Base-by-base conservation (phyloP, 192 early-diverging fungal species). In the Coemansia reversa region DNA sequence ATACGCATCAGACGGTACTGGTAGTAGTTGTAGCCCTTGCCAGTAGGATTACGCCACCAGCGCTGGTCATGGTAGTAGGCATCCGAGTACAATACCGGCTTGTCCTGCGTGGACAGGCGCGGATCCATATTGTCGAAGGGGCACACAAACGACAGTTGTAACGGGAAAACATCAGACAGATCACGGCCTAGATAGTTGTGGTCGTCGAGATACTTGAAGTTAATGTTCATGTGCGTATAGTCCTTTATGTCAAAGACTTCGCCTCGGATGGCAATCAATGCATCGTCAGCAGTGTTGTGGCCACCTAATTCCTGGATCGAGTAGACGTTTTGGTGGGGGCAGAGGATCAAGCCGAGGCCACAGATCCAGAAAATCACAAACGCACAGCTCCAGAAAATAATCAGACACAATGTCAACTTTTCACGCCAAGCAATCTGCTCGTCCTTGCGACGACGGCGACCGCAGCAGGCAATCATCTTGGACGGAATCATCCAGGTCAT, bases 351-450 rank as follows among this genome's bases (percentile, higher is more conserved):
- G 8, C 90, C 90, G 27, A 91, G 84, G 27, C 86, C 83, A 5
- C 86, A 90, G 64, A 93, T 91, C 64, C 93, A 89, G 75, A 94
- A 94, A 52, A 97, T 86, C 48, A 94, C 86, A 64, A 88, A 65
- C 11, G 75, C 83, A 18, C 89, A 92, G 55, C 94, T 65, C 30
- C 93, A 83, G 18, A 87, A 75, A 27, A 95, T 93, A 59, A 95
- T 66, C 57, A 91, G 64, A 65, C 92, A 94, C 8, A 98, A 81
- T 2, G 96, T 91, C 11, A 95, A 84, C 72, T 98, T 97, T 72
- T 98, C 96, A 59, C 96, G 86, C 96, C 96, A 98, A 1, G 96
- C 96, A 74, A 90, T 84, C 50, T 89, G 91, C 54, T 93, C 84
- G 66, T 92, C 90, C 51, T 83, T 83, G 50, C 86, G 84, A 48